A percentile compares a stretch with the other conserved stretches of the same genome.
Evolutionary conservation across 2,329 filamentous ascomycete genomes (phyloP).

Genomic region (Magnaporthales sp.): DNA sequence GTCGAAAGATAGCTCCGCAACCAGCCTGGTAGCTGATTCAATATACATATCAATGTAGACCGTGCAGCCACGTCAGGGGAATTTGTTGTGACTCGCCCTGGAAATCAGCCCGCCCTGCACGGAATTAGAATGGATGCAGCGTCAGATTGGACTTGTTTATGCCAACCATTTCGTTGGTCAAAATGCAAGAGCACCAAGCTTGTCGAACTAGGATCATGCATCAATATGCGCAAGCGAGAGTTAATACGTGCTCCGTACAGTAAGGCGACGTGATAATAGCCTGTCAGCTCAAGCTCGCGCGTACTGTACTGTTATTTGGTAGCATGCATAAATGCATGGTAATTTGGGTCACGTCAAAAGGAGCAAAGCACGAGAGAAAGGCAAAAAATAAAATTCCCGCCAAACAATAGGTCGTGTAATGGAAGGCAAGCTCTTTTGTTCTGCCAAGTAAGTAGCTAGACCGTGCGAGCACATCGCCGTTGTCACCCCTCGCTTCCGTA

Average conservation of each 20-base stretch:
- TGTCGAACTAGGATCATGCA: not conserved
- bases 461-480: not conserved
- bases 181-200: not conserved
- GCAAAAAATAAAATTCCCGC: not conserved
- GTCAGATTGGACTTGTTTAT: not conserved
- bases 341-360: not conserved
- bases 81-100: not conserved
- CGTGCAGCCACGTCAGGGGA: not conserved
- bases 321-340: not conserved
- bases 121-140: not conserved
- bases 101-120: not conserved
- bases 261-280: not conserved
- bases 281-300: not conserved
- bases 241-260: too few species aligned
- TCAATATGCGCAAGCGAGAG: not conserved
- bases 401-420: not conserved
- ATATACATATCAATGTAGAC: not conserved
- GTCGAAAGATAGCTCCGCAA: not conserved
- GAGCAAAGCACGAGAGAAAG: not conserved
- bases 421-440: not conserved
- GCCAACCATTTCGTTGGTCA: not conserved
- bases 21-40: not conserved
- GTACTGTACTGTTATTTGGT: not conserved
- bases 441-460: not conserved
- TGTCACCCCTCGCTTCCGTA: not conserved